phyloP scores from a whole-genome alignment of 768 basidiomycete species.

The Coprinopsis marcescibilis region DNA sequence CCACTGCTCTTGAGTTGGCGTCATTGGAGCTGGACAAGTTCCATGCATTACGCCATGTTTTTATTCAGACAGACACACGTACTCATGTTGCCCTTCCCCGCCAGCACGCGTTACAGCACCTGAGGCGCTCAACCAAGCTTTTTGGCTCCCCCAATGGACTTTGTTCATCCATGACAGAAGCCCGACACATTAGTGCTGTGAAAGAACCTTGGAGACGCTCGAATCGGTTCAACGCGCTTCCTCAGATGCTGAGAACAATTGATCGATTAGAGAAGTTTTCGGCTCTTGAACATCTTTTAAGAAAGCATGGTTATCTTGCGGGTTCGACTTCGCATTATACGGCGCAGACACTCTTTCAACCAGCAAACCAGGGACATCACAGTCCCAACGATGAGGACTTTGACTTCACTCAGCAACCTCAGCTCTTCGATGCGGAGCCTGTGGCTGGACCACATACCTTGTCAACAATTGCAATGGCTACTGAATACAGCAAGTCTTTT shows the following conservation, averaged over 20 bases:
- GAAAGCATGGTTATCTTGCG: conserved; percentile 6
- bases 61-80: conserved; percentile 16
- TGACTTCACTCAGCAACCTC: background rate
- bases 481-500: too few species aligned
- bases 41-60: background rate
- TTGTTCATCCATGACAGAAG: conserved; percentile 29
- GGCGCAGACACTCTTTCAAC: background rate
- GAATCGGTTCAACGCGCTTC: conserved; percentile 21
- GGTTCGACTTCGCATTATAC: conserved; percentile 14
- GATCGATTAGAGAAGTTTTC: conserved; percentile 22
- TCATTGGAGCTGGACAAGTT: background rate
- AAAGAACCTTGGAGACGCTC: conserved; percentile 30
- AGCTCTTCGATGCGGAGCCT: background rate
- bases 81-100: conserved; percentile 20
- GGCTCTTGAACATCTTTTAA: conserved; percentile 5
- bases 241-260: conserved; percentile 26
- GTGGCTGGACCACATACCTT: conserved; percentile 5
- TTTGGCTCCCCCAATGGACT: conserved; percentile 25
- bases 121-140: conserved; percentile 12
- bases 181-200: conserved; percentile 25
- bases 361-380: background rate
- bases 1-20: conserved; percentile 8
- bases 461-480: conserved; percentile 11
- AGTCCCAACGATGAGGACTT: background rate
- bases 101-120: conserved; percentile 23